phyloP scores from a whole-genome alignment of 306 rosid species.

The Cicer chorassanicum region DNA sequence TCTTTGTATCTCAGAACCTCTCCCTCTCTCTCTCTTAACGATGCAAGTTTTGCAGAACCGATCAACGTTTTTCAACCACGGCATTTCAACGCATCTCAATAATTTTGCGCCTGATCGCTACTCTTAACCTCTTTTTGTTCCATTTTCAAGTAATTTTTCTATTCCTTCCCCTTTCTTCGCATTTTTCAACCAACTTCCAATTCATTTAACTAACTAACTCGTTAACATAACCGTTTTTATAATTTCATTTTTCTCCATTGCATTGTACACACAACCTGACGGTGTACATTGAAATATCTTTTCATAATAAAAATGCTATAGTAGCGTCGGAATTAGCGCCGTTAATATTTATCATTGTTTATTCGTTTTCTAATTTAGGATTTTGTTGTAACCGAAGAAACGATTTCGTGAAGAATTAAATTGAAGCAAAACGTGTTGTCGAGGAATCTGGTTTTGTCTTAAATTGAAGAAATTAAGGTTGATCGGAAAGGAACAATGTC shows the following conservation, averaged over 20 bases:
- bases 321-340: constrained; percentile 22
- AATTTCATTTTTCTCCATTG: not conserved
- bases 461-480: constrained; percentile 37
- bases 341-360: not conserved
- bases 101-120: constrained; percentile 52
- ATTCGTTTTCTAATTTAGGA: constrained; percentile 47
- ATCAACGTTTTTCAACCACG: constrained; percentile 71
- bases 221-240: not conserved
- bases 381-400: constrained; percentile 34
- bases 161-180: not conserved
- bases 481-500: constrained; percentile 60
- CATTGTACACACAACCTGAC: not conserved
- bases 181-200: constrained; percentile 2
- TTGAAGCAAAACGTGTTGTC: constrained; percentile 42
- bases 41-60: constrained; percentile 64
- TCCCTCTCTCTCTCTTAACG: constrained; percentile 16
- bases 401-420: constrained; percentile 49
- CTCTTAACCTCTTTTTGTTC: constrained; percentile 35
- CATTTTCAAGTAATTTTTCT: constrained; percentile 48
- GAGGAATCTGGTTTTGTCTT: constrained; percentile 3
- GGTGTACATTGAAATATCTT: constrained; percentile 7
- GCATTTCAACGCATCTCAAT: constrained; percentile 38
- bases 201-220: constrained; percentile 3
- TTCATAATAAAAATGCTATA: constrained; percentile 18
- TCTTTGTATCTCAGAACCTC: not conserved